Evolutionary conservation across 495 filamentous ascomycete species (phyloP), one percentile per base, ranked within the genome.

Genomic region (Penicillium canescens): DNA sequence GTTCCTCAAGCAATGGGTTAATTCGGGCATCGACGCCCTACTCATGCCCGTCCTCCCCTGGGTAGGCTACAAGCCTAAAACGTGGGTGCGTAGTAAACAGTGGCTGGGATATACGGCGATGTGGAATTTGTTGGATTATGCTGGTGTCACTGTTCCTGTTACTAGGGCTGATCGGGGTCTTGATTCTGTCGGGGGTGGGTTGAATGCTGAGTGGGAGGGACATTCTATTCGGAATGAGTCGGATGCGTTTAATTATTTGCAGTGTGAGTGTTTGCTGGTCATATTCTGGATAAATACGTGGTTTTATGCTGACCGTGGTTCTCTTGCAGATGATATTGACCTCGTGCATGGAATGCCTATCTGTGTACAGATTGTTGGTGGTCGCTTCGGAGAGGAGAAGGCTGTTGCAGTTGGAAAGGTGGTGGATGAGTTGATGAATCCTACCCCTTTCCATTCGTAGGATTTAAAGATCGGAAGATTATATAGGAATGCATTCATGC

Each of bases 81-180:
- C 63, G 0, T 75, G 72, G 71, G 63, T 83, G n/a, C 70, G 76
- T 21, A 82, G 77, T 10, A 67, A 74, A 4, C 76, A 76, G 40
- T 87, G 82, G 62, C 77, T 84, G 70, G 76, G 77, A 0, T 90
- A 88, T 53, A 86, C 84, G 0, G 65, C 68, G 4, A 76, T 87
- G 56, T 90, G 83, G 83, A 89, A 90, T 60, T 52, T 88, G 21
- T 59, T 89, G 0, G 81, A 87, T 56, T 89, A 86, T 60, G 85
- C 83, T 1, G 78, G 70, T 28, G 53, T 82, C 2, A 74, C 81
- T 0, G 78, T 85, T 54, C 84, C 83, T 1, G 73, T 79, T 18
- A 66, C 67, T 1, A 71, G 66, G 23, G 81, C 76, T 5, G 75
- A 80, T 56, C 44, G 43, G 34, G 40, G n/a, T 0, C 36, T 71